phyloP scores from a whole-genome alignment of 106 monocot species.

The Cymbidium sinense region DNA sequence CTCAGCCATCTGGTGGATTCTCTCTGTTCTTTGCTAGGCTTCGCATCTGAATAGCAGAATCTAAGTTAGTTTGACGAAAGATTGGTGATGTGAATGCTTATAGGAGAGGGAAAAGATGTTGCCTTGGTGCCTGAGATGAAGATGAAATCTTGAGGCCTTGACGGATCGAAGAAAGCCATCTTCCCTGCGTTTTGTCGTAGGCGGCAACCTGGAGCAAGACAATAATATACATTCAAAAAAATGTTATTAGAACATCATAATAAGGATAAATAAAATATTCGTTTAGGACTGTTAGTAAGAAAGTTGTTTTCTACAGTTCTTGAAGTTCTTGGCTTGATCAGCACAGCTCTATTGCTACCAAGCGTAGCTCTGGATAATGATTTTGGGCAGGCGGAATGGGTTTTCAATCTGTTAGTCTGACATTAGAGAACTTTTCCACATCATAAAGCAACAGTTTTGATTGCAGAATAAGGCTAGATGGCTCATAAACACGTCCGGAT shows the following conservation, averaged over 20 bases:
- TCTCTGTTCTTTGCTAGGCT: slow-evolving; percentile 70
- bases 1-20: slow-evolving; percentile 90
- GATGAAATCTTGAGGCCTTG: slow-evolving; percentile 77
- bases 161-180: slow-evolving; percentile 94
- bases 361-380: too few relatives aligned
- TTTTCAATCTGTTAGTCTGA: too few relatives aligned
- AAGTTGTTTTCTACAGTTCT: too few relatives aligned
- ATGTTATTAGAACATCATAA: neutral
- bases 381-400: too few relatives aligned
- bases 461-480: neutral
- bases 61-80: neutral
- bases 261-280: neutral
- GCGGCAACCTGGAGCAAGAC: slow-evolving; percentile 67
- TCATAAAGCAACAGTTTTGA: neutral
- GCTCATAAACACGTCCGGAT: neutral
- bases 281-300: too few relatives aligned
- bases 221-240: neutral
- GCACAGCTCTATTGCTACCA: too few relatives aligned
- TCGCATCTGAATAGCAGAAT: slow-evolving; percentile 51
- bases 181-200: slow-evolving; percentile 71
- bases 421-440: neutral
- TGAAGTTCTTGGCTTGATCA: too few relatives aligned
- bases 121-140: slow-evolving; percentile 93
- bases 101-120: neutral
- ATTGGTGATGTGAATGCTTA: neutral